phyloP scores from a whole-genome alignment of 352 stramenopile species.

The Phytophthora kernoviae region DNA sequence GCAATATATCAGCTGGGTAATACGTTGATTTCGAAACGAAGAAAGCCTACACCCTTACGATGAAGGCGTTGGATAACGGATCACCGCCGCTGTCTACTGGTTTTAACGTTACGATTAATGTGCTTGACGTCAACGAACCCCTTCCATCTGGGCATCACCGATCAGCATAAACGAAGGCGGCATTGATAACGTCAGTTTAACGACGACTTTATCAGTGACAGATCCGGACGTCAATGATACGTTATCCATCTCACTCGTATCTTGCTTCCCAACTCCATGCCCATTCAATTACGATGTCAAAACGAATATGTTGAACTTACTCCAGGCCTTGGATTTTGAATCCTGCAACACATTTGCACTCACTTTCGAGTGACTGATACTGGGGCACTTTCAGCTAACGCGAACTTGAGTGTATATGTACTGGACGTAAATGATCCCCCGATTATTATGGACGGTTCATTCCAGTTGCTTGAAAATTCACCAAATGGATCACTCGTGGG shows the following conservation, averaged over 20 bases:
- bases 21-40: conserved; percentile 31
- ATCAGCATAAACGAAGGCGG: conserved; percentile 20
- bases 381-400: conserved; percentile 20
- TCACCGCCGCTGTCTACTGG: conserved; percentile 8
- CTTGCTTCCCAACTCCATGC: conserved; percentile 12
- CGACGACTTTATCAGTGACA: not conserved
- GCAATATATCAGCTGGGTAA: conserved; percentile 28
- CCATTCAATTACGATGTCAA: conserved; percentile 13
- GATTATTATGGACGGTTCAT: conserved; percentile 25
- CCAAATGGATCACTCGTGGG: conserved; percentile 23
- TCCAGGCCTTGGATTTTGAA: conserved; percentile 27
- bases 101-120: conserved; percentile 21
- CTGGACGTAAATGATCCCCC: conserved; percentile 57
- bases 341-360: conserved; percentile 16
- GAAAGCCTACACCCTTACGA: conserved; percentile 10
- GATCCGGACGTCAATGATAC: conserved; percentile 27
- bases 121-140: conserved; percentile 30
- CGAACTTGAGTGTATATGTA: conserved; percentile 43
- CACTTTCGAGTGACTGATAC: conserved; percentile 38
- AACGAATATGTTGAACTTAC: conserved; percentile 8
- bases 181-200: conserved; percentile 14
- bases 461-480: conserved; percentile 43
- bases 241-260: conserved; percentile 1
- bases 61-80: conserved; percentile 20
- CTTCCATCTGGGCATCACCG: conserved; percentile 9